Percentiles rank a stretch among this genome's conserved stretches.
Evolutionary conservation across 208 protist genomes (phyloP).

Genomic region (Leishmania martiniquensis): DNA sequence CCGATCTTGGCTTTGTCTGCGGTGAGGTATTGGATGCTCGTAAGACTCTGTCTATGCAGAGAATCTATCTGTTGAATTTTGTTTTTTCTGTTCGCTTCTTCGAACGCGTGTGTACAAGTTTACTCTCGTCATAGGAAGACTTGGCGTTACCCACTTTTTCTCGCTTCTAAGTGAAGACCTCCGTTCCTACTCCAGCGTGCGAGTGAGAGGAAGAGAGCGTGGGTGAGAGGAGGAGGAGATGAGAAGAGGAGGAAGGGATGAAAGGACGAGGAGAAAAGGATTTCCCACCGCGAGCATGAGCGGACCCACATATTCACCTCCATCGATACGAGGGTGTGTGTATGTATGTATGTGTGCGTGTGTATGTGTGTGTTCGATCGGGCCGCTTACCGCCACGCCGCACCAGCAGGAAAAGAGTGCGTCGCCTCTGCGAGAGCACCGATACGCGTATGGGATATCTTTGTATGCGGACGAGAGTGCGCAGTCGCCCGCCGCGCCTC

Average conservation of each 20-base stretch:
- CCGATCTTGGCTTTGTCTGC: neutral
- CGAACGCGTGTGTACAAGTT: no score
- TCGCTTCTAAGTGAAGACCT: no score
- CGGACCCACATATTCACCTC: neutral
- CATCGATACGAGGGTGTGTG: neutral
- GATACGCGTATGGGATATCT: neutral
- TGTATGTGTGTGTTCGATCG: neutral
- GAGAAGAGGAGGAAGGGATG: no score
- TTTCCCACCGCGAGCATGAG: neutral
- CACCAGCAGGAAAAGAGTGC: neutral
- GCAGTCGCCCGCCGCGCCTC: neutral
- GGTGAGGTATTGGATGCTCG: no score
- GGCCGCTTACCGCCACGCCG: neutral
- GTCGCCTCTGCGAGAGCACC: neutral
- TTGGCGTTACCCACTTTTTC: no score
- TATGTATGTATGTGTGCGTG: neutral
- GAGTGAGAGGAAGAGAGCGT: no score
- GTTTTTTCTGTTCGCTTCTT: neutral
- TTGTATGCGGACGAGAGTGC: neutral
- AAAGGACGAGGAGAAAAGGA: neutral
- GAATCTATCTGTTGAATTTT: no score
- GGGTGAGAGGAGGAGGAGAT: no score
- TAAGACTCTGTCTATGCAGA: no score
- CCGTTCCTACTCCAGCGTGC: no score
- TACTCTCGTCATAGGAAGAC: no score